phyloP scores from a whole-genome alignment of 306 rosid genomes.

The Senna tora region DNA sequence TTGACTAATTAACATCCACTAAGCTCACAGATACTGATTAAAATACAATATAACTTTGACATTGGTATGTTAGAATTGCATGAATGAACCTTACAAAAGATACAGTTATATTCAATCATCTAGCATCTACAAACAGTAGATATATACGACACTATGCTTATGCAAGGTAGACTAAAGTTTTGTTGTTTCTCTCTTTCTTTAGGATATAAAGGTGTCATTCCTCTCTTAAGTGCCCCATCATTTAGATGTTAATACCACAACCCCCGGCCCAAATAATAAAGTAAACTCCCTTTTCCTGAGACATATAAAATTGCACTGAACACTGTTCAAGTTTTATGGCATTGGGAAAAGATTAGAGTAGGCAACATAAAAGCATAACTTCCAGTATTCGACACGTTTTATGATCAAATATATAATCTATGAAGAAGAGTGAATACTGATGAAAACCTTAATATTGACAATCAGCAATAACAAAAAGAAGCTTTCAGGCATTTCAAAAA shows the following conservation, averaged over 20 bases:
- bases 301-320: constrained; percentile 11
- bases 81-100: constrained; percentile 1
- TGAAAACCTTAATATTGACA: not conserved
- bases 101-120: not conserved
- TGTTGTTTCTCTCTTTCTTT: constrained; percentile 1
- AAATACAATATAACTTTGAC: not conserved
- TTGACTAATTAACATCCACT: constrained; percentile 9
- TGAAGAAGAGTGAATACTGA: not conserved
- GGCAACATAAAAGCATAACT: not conserved
- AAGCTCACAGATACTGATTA: constrained; percentile 8
- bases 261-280: not conserved
- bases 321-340: constrained; percentile 12
- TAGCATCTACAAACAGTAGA: not conserved
- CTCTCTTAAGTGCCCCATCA: not conserved
- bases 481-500: not conserved
- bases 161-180: not conserved
- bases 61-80: not conserved
- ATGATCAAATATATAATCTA: not conserved
- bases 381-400: not conserved
- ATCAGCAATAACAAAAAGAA: not conserved
- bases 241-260: not conserved
- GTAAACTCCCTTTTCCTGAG: not conserved
- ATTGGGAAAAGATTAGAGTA: not conserved
- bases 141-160: constrained; percentile 6
- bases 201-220: not conserved